These are phyloP conservation scores for Xerocomellus intermedius DNA, from an alignment of 768 basidiomycete genomes.

Conservation along the genomic window DNA sequence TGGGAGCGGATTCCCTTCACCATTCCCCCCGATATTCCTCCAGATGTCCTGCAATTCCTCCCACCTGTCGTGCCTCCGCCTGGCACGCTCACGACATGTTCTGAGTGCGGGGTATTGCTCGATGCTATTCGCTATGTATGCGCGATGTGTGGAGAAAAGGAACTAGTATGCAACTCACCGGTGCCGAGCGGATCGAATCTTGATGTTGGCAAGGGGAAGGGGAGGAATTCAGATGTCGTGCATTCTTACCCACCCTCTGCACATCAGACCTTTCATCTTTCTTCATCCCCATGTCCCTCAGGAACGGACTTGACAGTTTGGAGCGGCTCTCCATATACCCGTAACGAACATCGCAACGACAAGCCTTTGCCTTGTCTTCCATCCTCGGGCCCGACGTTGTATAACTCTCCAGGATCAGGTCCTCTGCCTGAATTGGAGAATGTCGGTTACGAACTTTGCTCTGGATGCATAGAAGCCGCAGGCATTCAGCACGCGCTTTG, in stretches of 20 bases:
- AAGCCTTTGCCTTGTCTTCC: slow-evolving; percentile 50
- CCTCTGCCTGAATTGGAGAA: slow-evolving; percentile 6
- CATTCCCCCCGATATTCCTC: slow-evolving; percentile 40
- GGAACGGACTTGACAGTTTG: slow-evolving; percentile 19
- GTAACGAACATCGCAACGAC: slow-evolving; percentile 23
- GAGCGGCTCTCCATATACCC: slow-evolving; percentile 11
- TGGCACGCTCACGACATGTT: slow-evolving; percentile 74
- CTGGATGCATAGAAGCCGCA: slow-evolving; percentile 70
- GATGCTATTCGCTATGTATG: slow-evolving; percentile 91
- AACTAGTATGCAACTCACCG: slow-evolving; percentile 36
- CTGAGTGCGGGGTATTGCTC: slow-evolving; percentile 70
- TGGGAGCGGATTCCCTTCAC: slow-evolving; percentile 15
- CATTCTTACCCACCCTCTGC: slow-evolving; percentile 37
- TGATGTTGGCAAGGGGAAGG: slow-evolving; percentile 47
- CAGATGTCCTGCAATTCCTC: slow-evolving; percentile 53
- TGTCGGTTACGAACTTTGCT: slow-evolving; percentile 81
- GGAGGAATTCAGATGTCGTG: slow-evolving; percentile 26
- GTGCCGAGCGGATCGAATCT: slow-evolving; percentile 7
- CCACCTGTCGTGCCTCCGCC: slow-evolving; percentile 50
- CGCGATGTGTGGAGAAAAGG: slow-evolving; percentile 80
- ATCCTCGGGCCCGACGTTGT: slow-evolving; percentile 21
- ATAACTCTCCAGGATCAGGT: slow-evolving; percentile 3
- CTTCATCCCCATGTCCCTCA: slow-evolving; percentile 18
- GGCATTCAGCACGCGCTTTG: slow-evolving; percentile 79
- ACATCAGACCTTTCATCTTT: slow-evolving; percentile 28